Percentiles rank a stretch among this genome's conserved stretches.
Conservation (phyloP, 139 green algal species). For the Mesotaenium endlicherianum region DNA sequence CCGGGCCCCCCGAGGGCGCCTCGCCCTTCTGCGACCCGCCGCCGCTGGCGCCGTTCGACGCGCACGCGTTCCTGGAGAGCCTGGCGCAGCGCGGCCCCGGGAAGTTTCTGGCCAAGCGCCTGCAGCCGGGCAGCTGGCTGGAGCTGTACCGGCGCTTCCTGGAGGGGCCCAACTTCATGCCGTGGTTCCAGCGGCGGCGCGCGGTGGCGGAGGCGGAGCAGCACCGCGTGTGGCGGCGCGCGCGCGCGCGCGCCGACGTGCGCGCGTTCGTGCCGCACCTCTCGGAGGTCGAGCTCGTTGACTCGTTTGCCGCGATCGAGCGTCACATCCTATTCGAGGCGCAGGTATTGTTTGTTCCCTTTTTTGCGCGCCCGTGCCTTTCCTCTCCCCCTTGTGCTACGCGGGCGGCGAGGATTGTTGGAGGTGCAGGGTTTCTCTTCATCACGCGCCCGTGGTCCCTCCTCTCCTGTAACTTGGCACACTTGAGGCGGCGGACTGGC, state of each 20-base stretch:
- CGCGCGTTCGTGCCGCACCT: constrained; percentile 10
- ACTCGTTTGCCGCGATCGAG: constrained; percentile 35
- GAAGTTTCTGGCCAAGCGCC: constrained; percentile 37
- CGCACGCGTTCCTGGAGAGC: constrained; percentile 50
- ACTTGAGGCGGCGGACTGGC: too few relatives aligned
- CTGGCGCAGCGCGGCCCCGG: constrained; percentile 23
- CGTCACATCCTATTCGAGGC: constrained; percentile 15
- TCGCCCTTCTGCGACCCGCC: constrained; percentile 35
- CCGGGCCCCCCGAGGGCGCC: constrained; percentile 35
- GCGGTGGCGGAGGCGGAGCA: constrained; percentile 31
- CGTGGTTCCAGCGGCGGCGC: constrained; percentile 67
- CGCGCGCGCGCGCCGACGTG: constrained; percentile 14
- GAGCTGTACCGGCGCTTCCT: constrained; percentile 74
- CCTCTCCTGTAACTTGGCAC: too few relatives aligned
- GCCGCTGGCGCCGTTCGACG: constrained; percentile 55
- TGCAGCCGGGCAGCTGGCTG: constrained; percentile 46
- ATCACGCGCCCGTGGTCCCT: too few relatives aligned
- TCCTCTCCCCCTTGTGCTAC: too few relatives aligned
- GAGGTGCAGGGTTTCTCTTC: too few relatives aligned
- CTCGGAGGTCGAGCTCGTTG: constrained; percentile 32
- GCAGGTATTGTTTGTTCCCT: too few relatives aligned
- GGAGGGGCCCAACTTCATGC: constrained; percentile 62
- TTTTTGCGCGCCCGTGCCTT: too few relatives aligned
- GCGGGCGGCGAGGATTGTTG: too few relatives aligned
- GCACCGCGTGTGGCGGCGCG: constrained; percentile 27